Evolutionary conservation across 306 rosid genomes (phyloP).

Genomic region (Ormosia semicastrata): DNA sequence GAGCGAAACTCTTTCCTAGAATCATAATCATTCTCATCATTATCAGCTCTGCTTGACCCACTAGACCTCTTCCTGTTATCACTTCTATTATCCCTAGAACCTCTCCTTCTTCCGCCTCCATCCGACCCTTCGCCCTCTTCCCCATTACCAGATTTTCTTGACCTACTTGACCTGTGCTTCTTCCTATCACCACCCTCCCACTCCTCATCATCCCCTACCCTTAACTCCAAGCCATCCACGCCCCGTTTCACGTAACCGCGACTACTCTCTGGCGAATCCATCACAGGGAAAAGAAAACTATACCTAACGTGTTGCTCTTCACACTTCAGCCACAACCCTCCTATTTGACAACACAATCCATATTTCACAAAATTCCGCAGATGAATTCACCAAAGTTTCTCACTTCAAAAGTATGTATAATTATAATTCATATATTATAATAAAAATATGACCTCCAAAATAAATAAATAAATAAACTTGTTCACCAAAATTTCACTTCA

Average conservation of each 20-base stretch:
- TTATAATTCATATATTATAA: too few relatives aligned
- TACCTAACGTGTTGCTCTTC: background rate
- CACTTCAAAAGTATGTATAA: too few relatives aligned
- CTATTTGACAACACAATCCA: too few relatives aligned
- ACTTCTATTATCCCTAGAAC: conserved; percentile 47
- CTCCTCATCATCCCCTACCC: conserved; percentile 56
- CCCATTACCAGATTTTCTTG: conserved; percentile 58
- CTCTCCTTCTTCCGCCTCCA: conserved; percentile 60
- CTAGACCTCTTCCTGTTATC: conserved; percentile 58
- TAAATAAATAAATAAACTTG: too few relatives aligned
- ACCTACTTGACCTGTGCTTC: conserved; percentile 77
- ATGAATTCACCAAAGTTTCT: too few relatives aligned
- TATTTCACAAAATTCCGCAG: too few relatives aligned
- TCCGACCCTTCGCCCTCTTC: conserved; percentile 69
- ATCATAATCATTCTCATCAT: conserved; percentile 76
- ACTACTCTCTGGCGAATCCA: conserved; percentile 59
- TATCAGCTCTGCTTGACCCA: conserved; percentile 60
- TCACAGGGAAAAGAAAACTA: conserved; percentile 1
- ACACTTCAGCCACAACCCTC: background rate
- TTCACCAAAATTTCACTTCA: too few relatives aligned
- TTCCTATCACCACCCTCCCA: conserved; percentile 75
- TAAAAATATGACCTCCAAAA: too few relatives aligned
- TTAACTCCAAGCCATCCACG: conserved; percentile 37
- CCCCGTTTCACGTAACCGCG: conserved; percentile 48
- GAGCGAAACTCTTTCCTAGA: conserved; percentile 57